Evolutionary conservation across 768 basidiomycete species (phyloP), one percentile per base, ranked within the genome.

Genomic region (Boletus sensibilis): DNA sequence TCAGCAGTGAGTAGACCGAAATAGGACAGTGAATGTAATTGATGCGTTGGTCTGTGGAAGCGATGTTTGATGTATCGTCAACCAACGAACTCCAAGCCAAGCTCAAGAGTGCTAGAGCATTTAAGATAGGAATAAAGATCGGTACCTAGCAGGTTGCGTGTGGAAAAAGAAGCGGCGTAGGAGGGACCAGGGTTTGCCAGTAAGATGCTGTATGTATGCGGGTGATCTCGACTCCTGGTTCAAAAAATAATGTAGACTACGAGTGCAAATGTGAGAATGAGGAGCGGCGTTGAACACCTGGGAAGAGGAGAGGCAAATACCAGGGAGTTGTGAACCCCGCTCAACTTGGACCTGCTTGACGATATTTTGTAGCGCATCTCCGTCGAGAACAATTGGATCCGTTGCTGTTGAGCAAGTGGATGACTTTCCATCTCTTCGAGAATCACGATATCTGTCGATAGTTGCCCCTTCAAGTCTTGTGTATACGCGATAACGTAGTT

Each of bases 261-360:
- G 42, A n/a, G n/a, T n/a, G n/a, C n/a, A n/a, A 53, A 43, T 55
- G 48, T 48, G 23, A 65, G 42, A 34, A 53, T 33, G 8, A 35
- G 21, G 23, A 29, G n/a, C 9, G 42, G 10, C 5, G 27, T 16
- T 43, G 48, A 49, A 38, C 8, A 38, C 50, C 18, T 11, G 16
- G 39, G 42, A 33, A 56, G 49, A 13, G 34, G 25, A 34, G 44
- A 51, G 14, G 34, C 18, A 20, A 53, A 34, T 34, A 21, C 25
- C 29, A 42, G 58, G 47, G 29, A n/a, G 31, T 18, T 3, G 35
- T 20, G 29, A 42, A 16, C 33, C 21, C 33, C 18, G 16, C 18
- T 16, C 23, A 33, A 14, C 34, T 35, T n/a, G 11, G 2, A 16
- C 23, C 40, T 44, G 16, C 29, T 46, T 34, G 35, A 13, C 31